Base-by-base conservation (phyloP, 306 rosid species). In the Ceratonia siliqua region DNA sequence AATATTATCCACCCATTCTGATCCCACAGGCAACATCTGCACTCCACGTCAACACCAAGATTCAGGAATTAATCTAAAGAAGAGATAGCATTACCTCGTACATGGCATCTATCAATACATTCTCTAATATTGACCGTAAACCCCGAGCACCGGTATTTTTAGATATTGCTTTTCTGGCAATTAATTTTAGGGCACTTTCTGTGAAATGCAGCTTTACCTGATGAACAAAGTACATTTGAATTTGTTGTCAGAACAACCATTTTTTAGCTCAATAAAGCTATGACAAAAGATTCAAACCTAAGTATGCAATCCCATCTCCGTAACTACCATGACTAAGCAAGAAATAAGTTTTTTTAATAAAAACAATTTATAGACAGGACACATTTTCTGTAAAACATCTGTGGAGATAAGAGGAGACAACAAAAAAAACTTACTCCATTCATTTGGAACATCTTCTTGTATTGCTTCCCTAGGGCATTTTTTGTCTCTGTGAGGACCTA, bases 391-490 rank as follows among this genome's bases (percentile, higher is more conserved):
- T 12, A 53, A 57, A 53, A 39, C 7, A 27, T 38, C 57, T 24
- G 55, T 28, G 25, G 45, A 41, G 21, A 54, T 8, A 55, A 48
- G 52, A 68, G 42, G 39, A 74, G 56, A 52, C 12, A 27, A n/a
- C n/a, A 33, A 15, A 11, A 58, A 65, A 20, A 73, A 70, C 93
- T 90, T 87, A 92, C 99, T n/a, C 78, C 91, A 81, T 95, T 95
- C 96, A 95, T 92, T 78, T 70, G 90, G 82, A 95, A 95, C 85
- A 92, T 89, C 85, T 86, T 95, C 85, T 81, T 90, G 86, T 95
- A 95, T 80, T 95, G 98, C 88, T 95, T 95, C 83, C 97, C 99
- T 13, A 95, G 83, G 78, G 99, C 93, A 85, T 92, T 95, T 82
- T 90, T 95, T 8, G 98, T 98, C 75, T 95, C 99, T 32, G 91